Base-by-base conservation (phyloP, 2,329 filamentous ascomycete genomes). In the Ophiocordyceps sinensis region DNA sequence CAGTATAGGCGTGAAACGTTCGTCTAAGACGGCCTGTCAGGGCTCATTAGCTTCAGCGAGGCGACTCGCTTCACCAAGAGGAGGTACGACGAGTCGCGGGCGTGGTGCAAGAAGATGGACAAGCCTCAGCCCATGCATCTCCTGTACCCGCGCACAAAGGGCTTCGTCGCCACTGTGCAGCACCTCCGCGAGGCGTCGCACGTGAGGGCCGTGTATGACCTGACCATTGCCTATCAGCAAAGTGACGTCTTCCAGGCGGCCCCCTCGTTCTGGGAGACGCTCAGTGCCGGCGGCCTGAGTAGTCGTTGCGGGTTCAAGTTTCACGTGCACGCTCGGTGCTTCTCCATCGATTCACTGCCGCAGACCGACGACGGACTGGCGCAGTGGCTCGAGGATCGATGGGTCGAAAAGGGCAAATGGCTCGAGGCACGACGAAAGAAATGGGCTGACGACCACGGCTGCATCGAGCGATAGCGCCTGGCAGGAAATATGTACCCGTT, bases 31-130 rank as follows among this genome's bases (percentile, higher is more conserved):
- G 17, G 19, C 9, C 9, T 21, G 14, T 4, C 47, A 78, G 74
- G 74, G 77, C 70, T 79, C 48, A 68, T 81, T 48, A 74, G 73
- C 50, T 79, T 75, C 62, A 76, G 71, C 50, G 76, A 80, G 60
- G 71, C 69, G n/a, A 78, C 74, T 9, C 66, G 75, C 45, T 78
- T 67, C 53, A 77, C 71, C 3, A 59, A 60, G 1, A 51, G 59
- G 42, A 79, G 77, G 54, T 68, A 71, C 47, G 57, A 61, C 36
- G 63, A 69, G 46, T 68, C 73, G 1, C 62, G 62, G 43, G 51
- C 54, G 7, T 78, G 71, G 68, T 78, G 73, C 56, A 61, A 63
- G 41, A 58, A 61, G 44, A 66, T 70, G 47, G 53, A 61, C 45
- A 66, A 65, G 37, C 65, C 67, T 2, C 62, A 75, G 45, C 73